Percentiles rank a stretch among this genome's conserved stretches.
phyloP scores from a whole-genome alignment of 345 rosid species.

The Combretum micranthum region DNA sequence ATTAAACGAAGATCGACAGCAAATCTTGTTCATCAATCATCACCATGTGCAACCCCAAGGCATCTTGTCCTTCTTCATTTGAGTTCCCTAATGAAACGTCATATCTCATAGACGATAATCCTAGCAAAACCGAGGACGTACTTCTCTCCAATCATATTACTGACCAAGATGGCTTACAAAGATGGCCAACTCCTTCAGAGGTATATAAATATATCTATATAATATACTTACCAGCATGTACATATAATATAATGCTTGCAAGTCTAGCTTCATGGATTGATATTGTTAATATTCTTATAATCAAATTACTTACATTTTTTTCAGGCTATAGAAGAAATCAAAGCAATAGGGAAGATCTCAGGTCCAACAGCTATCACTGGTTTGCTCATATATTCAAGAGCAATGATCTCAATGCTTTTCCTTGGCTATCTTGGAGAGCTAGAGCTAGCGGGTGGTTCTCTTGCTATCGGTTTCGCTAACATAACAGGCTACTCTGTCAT shows the following conservation, averaged over 20 bases:
- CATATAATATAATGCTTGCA: not conserved
- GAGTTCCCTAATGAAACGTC: slow-evolving; percentile 31
- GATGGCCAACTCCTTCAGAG: slow-evolving; percentile 87
- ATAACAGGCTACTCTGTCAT: slow-evolving; percentile 96
- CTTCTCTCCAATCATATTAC: slow-evolving; percentile 14
- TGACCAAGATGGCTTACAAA: slow-evolving; percentile 27
- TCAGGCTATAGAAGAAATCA: slow-evolving; percentile 77
- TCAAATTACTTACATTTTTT: slow-evolving; percentile 4
- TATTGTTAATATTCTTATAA: not conserved
- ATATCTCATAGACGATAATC: slow-evolving; percentile 27
- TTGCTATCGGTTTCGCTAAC: slow-evolving; percentile 90
- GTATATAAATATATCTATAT: slow-evolving; percentile 23
- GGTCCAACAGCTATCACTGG: slow-evolving; percentile 83
- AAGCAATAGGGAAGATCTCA: slow-evolving; percentile 82
- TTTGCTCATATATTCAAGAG: slow-evolving; percentile 77
- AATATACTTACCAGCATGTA: not conserved
- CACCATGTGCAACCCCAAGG: slow-evolving; percentile 53
- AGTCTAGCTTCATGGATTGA: not conserved
- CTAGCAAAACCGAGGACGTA: slow-evolving; percentile 27
- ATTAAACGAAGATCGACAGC: not conserved
- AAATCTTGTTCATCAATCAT: not conserved
- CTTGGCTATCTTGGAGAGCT: slow-evolving; percentile 96
- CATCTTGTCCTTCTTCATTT: slow-evolving; percentile 55
- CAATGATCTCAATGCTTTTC: slow-evolving; percentile 96
- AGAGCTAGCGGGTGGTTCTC: slow-evolving; percentile 94